Conservation (phyloP, 768 basidiomycete genomes). For the Thelephora ganbajun region DNA sequence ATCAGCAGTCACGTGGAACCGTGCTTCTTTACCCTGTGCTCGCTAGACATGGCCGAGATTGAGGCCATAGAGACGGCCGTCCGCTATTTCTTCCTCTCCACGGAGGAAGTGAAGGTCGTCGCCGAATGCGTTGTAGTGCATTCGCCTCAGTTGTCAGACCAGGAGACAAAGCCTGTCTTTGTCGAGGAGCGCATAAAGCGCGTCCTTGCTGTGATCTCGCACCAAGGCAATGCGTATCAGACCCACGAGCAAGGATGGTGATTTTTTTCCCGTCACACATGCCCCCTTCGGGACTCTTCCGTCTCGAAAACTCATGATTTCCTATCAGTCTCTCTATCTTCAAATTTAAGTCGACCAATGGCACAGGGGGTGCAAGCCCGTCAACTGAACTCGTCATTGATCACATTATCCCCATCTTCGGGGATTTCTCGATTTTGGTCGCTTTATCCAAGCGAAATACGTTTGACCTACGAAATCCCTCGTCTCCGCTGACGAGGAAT, state of each 20-base stretch:
- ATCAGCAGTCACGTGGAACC: neutral
- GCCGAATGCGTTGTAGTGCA: conserved; percentile 24
- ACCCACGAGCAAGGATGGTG: conserved; percentile 7
- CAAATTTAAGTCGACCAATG: conserved; percentile 18
- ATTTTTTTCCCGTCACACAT: too few species aligned
- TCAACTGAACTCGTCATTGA: conserved; percentile 26
- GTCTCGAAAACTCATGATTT: neutral
- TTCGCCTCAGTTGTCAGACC: conserved; percentile 3
- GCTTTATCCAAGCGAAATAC: conserved; percentile 35
- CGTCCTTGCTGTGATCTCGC: conserved; percentile 19
- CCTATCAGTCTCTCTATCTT: conserved; percentile 33
- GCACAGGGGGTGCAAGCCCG: conserved; percentile 8
- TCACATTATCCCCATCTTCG: conserved; percentile 42
- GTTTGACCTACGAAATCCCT: conserved; percentile 18
- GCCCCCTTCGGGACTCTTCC: conserved; percentile 3
- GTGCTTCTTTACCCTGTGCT: neutral
- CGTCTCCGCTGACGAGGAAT: conserved; percentile 13
- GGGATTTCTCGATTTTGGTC: conserved; percentile 38
- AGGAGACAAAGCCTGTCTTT: conserved; percentile 2
- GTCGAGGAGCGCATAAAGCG: conserved; percentile 4
- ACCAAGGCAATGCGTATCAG: conserved; percentile 15
- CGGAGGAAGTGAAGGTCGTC: conserved; percentile 32
- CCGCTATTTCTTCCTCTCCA: conserved; percentile 19
- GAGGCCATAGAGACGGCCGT: conserved; percentile 9
- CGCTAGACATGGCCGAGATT: conserved; percentile 1